Evolutionary conservation across 306 rosid species (phyloP), one percentile per base, ranked within the genome.

Genomic region (Corylus americana): DNA sequence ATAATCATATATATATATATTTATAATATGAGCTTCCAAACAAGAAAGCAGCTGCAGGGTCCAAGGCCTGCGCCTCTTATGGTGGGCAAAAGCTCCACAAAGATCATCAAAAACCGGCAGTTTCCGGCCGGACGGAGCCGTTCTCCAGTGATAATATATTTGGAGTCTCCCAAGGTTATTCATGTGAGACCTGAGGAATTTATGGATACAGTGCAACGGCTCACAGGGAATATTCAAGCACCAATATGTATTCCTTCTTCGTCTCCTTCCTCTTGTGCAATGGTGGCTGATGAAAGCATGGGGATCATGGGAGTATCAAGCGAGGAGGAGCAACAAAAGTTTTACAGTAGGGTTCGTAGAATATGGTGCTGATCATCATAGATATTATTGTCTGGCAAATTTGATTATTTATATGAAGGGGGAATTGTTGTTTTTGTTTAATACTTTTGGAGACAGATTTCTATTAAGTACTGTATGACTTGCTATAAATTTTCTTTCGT

Each of bases 171-270:
- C 10, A 70, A 80, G 87, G 72, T 80, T 54, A 80, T 83, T 62
- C 89, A 83, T 27, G 89, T 83, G 14, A 79, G 73, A 16, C 87
- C 89, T 2, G 87, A 83, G 78, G 89, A 86, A 13, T 86, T 86
- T 80, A 83, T 74, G 79, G 71, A 67, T 69, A 53, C 57, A 61
- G 89, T 86, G 62, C 89, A 86, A 79, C 80, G 63, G 27, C 89
- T 86, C 55, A 86, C 89, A 0, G 89, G 89, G 67, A 83, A 73
- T 31, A 31, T 31, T 48, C 45, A 83, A 18, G 53, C 53, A 9
- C 61, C 18, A 22, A 22, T 22, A 11, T 17, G 37, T 66, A 35
- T 22, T 59, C 14, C 50, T 8, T 20, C 49, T 66, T 9, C 20
- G 16, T 3, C 71, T 37, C 37, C 50, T 66, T 16, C 71, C 50